Evolutionary conservation across 352 stramenopile species (phyloP), one percentile per base, ranked within the genome.

Genomic region (Pythium apleroticum): DNA sequence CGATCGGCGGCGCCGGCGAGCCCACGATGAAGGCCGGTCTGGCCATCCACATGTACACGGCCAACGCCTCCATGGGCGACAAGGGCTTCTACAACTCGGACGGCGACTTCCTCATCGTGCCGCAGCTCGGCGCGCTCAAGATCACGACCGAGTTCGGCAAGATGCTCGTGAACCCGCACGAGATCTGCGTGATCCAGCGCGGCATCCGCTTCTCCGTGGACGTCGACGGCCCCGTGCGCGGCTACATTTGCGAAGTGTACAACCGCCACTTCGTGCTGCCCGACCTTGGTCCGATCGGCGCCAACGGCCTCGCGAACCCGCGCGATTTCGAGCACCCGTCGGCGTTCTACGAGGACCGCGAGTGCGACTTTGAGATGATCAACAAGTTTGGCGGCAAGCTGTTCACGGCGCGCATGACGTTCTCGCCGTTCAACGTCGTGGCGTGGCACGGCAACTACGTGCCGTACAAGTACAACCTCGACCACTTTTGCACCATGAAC

Each of bases 391-490:
- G 89, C 22, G 88, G 91, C 8, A 65, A 92, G 50, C 66, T 99
- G 28, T 99, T 98, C 72, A 84, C 79, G 20, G 83, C 90, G 27
- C 58, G 66, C 19, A 91, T 91, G 71, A 54, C 65, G 11, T 95
- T 98, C 56, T 98, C 90, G 19, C 96, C 97, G 3, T 99, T 98
- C 72, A 97, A 99, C 65, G 96, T 99, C 3, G 96, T 99, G 15
- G 97, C 96, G n/a, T 99, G 95, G 95, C 96, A 99, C 67, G 97
- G 96, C 39, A 99, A 98, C 75, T 99, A 99, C 64, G 75, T 97
- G 17, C 96, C 97, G 31, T 99, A 95, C 91, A 99, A 98, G 73
- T 99, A 99, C 86, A 89, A 98, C 66, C 74, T 99, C 53, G 77
- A 89, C 60, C 92, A 96, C 57, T 99, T 99, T 66, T 97, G 88